These are phyloP conservation scores for Pythium sukuiense DNA, from an alignment of 352 stramenopile genomes.

Conservation along the genomic window DNA sequence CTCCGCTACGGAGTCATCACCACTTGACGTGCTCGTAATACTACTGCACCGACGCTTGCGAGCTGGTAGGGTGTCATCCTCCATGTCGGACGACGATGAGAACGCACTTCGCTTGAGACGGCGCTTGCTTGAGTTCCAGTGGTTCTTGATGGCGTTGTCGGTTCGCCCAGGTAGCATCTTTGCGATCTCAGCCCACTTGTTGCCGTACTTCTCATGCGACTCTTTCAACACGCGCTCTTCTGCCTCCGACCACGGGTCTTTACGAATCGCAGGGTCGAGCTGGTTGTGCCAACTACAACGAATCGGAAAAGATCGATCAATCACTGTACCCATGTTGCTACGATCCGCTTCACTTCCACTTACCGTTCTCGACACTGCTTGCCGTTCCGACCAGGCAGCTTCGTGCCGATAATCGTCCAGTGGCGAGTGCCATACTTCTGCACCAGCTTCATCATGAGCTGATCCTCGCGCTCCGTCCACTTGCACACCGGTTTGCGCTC, in stretches of 20 bases:
- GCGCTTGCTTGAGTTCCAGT: constrained; percentile 90
- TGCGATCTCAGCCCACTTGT: constrained; percentile 91
- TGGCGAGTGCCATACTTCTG: constrained; percentile 93
- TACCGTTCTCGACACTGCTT: constrained; percentile 95
- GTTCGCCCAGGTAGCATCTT: constrained; percentile 86
- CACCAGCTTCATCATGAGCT: constrained; percentile 86
- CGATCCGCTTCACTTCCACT: constrained; percentile 3
- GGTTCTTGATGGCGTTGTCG: constrained; percentile 93
- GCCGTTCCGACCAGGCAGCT: constrained; percentile 91
- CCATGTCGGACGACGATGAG: constrained; percentile 2
- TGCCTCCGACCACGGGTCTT: constrained; percentile 89
- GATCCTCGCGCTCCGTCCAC: constrained; percentile 89
- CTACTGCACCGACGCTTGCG: constrained; percentile 27
- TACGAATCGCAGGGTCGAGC: constrained; percentile 91
- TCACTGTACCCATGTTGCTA: constrained; percentile 1
- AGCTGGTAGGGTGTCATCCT: not conserved
- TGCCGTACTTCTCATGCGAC: constrained; percentile 78
- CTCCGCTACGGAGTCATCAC: constrained; percentile 12
- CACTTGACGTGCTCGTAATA: constrained; percentile 23
- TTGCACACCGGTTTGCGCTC: constrained; percentile 84
- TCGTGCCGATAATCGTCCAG: constrained; percentile 98
- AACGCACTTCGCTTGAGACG: constrained; percentile 53
- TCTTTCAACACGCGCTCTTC: constrained; percentile 85
- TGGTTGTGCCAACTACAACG: constrained; percentile 93
- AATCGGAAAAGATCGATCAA: not conserved